A percentile compares a stretch with the other conserved stretches of the same genome.
Evolutionary conservation across 1,284 basidiomycete species (phyloP).

Genomic region (Puccinia horiana): DNA sequence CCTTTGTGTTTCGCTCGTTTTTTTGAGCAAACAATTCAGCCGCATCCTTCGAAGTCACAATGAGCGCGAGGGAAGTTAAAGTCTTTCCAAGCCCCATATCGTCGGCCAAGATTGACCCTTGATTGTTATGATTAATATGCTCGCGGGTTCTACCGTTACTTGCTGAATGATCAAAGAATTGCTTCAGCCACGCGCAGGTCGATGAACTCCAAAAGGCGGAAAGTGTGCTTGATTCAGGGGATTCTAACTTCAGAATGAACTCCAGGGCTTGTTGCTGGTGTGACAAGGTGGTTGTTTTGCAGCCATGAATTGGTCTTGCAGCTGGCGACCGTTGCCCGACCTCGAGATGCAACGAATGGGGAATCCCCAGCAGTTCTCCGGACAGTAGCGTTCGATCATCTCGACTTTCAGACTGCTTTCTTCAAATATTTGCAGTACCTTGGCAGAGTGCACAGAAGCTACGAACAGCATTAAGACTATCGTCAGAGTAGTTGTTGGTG

Average conservation of each 20-base stretch:
- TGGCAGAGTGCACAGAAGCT: not conserved
- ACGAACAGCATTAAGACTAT: not conserved
- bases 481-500: not conserved
- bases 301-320: not conserved
- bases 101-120: slow-evolving; percentile 1
- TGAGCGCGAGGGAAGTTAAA: slow-evolving; percentile 12
- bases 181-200: not conserved
- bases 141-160: not conserved
- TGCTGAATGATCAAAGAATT: not conserved
- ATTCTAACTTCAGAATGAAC: slow-evolving; percentile 6
- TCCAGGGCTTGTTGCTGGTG: slow-evolving; percentile 18
- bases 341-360: not conserved
- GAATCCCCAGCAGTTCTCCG: not conserved
- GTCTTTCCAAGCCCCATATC: slow-evolving; percentile 14
- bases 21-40: not conserved
- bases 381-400: not conserved
- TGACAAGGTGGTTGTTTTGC: not conserved
- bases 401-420: not conserved
- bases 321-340: not conserved
- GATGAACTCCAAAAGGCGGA: not conserved
- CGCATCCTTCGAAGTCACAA: not conserved
- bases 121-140: not conserved
- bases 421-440: not conserved
- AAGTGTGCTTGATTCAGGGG: not conserved
- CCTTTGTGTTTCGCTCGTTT: not conserved